Evolutionary conservation across 2,329 filamentous ascomycete species (phyloP).

Genomic region (Emydomyces testavorans): DNA sequence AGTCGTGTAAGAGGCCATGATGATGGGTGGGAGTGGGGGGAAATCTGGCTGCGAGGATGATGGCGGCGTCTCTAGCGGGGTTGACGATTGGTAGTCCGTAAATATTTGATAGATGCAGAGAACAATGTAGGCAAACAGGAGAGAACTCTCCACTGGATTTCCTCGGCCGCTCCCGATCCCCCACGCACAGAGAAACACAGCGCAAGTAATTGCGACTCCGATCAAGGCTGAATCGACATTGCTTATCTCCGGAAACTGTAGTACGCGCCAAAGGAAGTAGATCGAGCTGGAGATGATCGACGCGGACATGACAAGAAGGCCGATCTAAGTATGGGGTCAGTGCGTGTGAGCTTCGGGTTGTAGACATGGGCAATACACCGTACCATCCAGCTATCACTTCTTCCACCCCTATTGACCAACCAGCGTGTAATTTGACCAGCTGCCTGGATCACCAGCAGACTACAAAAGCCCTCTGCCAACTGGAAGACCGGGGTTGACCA

Average conservation of each 20-base stretch:
- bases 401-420: constrained; percentile 76
- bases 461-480: constrained; percentile 91
- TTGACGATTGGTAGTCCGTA: constrained; percentile 85
- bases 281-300: constrained; percentile 86
- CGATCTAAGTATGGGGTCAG: constrained; percentile 49
- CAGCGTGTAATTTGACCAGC: constrained; percentile 88
- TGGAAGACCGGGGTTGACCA: constrained; percentile 95
- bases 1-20: constrained; percentile 96
- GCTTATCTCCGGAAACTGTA: constrained; percentile 83
- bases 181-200: constrained; percentile 83
- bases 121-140: constrained; percentile 95
- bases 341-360: not conserved
- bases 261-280: constrained; percentile 93
- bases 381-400: constrained; percentile 95
- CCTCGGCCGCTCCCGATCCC: constrained; percentile 88
- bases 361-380: constrained; percentile 27
- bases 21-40: constrained; percentile 88
- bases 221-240: constrained; percentile 89
- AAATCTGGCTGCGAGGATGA: constrained; percentile 59
- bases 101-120: constrained; percentile 99
- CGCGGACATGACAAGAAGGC: constrained; percentile 73
- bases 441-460: constrained; percentile 85
- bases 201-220: constrained; percentile 81
- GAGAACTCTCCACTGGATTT: constrained; percentile 86
- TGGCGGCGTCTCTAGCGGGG: constrained; percentile 46